Percentiles rank a stretch among this genome's conserved stretches.
Evolutionary conservation across 106 monocot species (phyloP).

Genomic region (Cymbidium sinense): DNA sequence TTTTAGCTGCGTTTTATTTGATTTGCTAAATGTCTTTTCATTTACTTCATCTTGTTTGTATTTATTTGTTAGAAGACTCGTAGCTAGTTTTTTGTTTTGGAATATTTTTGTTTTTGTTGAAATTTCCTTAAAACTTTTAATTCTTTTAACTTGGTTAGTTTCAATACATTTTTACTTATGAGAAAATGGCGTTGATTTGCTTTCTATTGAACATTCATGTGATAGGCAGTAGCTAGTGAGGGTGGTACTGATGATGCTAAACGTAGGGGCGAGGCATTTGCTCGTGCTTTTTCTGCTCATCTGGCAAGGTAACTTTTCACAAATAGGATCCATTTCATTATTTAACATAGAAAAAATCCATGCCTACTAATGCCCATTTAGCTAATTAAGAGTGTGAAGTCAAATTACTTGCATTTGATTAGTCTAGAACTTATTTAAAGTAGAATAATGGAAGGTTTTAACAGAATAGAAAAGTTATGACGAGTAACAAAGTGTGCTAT

Average conservation of each 20-base stretch:
- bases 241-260: constrained; percentile 98
- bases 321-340: background rate
- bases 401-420: background rate
- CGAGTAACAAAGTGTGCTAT: background rate
- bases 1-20: background rate
- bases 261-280: constrained; percentile 97
- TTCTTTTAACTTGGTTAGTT: background rate
- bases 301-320: constrained; percentile 65
- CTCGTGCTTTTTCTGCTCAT: constrained; percentile 92
- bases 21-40: background rate
- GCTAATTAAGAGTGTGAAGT: background rate
- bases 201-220: constrained; percentile 6
- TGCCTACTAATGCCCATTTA: background rate
- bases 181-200: background rate
- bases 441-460: background rate
- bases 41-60: background rate
- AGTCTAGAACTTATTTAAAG: background rate
- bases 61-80: background rate
- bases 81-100: background rate
- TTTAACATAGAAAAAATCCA: background rate
- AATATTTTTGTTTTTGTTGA: background rate
- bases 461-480: background rate
- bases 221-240: constrained; percentile 97
- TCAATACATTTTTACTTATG: background rate
- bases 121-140: background rate